Evolutionary conservation across 1,284 basidiomycete genomes (phyloP).

Genomic region (Nidula niveotomentosa): DNA sequence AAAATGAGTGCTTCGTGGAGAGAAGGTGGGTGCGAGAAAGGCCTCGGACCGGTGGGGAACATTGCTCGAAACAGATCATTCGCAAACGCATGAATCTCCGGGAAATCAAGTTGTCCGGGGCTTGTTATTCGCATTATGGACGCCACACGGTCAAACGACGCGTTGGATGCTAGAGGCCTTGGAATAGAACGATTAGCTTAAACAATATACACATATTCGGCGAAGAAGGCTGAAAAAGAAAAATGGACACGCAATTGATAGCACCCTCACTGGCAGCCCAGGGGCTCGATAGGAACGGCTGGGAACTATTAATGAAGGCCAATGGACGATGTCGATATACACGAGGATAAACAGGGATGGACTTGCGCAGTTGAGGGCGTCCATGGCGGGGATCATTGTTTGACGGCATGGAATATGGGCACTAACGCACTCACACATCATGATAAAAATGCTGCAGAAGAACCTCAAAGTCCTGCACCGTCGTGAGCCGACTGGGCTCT

Average conservation of each 20-base stretch:
- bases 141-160: constrained; percentile 43
- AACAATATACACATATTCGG: constrained; percentile 1
- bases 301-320: too few species aligned
- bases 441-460: constrained; percentile 65
- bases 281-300: too few species aligned
- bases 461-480: constrained; percentile 46
- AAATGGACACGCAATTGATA: neutral
- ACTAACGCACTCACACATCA: constrained; percentile 46
- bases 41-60: constrained; percentile 40
- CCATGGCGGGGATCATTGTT: too few species aligned
- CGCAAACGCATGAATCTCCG: constrained; percentile 45
- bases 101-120: constrained; percentile 52
- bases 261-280: neutral
- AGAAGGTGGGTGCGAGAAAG: constrained; percentile 33
- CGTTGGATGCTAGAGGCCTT: constrained; percentile 44
- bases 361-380: too few species aligned
- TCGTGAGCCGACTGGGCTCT: constrained; percentile 33
- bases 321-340: too few species aligned
- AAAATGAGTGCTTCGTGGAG: constrained; percentile 52
- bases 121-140: constrained; percentile 56
- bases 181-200: constrained; percentile 5
- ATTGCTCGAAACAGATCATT: constrained; percentile 36
- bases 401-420: neutral
- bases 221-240: neutral
- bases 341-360: too few species aligned